Conservation (phyloP, 108 stramenopile genomes). For the Asterionellopsis glacialis region DNA sequence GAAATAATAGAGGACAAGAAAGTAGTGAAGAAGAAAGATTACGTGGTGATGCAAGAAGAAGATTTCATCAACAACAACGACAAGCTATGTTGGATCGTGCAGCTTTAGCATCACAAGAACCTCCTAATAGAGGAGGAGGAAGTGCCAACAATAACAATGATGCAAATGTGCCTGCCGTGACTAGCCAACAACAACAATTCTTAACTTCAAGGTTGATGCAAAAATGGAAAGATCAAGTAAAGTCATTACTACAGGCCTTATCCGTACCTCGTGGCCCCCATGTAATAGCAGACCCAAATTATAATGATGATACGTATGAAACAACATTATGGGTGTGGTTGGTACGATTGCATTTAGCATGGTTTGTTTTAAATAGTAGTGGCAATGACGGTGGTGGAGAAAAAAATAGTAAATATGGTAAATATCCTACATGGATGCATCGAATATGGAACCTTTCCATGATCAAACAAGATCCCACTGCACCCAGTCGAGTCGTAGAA, state of each 20-base stretch:
- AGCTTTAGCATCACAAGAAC: conserved; percentile 1
- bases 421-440: no score
- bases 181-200: no score
- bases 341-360: neutral
- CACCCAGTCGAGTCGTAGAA: no score
- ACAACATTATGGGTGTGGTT: neutral
- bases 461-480: no score
- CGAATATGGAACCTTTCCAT: no score
- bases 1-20: conserved; percentile 5
- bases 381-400: neutral
- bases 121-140: no score
- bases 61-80: conserved; percentile 17
- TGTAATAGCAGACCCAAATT: neutral
- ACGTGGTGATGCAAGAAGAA: conserved; percentile 20
- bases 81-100: conserved; percentile 31
- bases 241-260: no score
- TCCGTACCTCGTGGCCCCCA: neutral
- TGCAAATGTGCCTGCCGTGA: no score
- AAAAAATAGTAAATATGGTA: no score
- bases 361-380: neutral
- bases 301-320: neutral
- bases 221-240: no score
- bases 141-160: no score
- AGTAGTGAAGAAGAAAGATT: conserved; percentile 2
- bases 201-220: no score